Evolutionary conservation across 1,284 basidiomycete genomes (phyloP), one percentile per base, ranked within the genome.

Genomic region (Cystobasidiaceae sp.): DNA sequence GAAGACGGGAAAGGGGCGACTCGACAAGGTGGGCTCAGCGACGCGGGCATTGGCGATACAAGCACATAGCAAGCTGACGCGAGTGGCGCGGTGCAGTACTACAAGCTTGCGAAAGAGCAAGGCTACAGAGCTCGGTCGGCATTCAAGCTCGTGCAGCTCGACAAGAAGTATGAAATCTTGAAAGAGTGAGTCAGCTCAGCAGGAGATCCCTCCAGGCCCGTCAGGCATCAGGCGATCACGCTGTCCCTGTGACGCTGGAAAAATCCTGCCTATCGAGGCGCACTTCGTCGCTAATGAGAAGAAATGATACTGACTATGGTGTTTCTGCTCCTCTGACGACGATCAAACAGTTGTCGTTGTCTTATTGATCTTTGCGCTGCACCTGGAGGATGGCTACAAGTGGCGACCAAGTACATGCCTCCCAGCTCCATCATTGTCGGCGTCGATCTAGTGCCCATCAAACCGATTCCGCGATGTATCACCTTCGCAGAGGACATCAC

Each of bases 71-170:
- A 25, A 8, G n/a, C n/a, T n/a, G n/a, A n/a, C n/a, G n/a, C n/a
- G n/a, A n/a, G n/a, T n/a, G n/a, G n/a, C 27, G 32, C 9, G 39
- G 62, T 46, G 45, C 46, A 13, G 67, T 72, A 74, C 71, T 74
- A 67, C 77, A 74, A 79, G 74, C 79, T 82, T 56, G 81, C 81
- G 58, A 84, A 83, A 72, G 94, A 98, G 80, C 96, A 98, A 81
- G 96, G 96, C 68, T 99, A 94, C 78, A 89, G 96, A 69, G 96
- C 96, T 71, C 94, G 96, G 83, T 97, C 96, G 23, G 96, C 96
- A 3, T 99, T 98, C 87, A 99, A 99, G 81, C 85, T 99, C 66
- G 93, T 98, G 65, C 96, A 99, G 78, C 81, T 99, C 71, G 98
- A 99, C 83, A 94, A 97, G 77, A 97, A 97, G 80, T 99, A 89